A percentile compares a stretch with the other conserved stretches of the same genome.
These are phyloP conservation scores for Capronia americana DNA, from an alignment of 2,329 filamentous ascomycete genomes.

Conservation along the genomic window DNA sequence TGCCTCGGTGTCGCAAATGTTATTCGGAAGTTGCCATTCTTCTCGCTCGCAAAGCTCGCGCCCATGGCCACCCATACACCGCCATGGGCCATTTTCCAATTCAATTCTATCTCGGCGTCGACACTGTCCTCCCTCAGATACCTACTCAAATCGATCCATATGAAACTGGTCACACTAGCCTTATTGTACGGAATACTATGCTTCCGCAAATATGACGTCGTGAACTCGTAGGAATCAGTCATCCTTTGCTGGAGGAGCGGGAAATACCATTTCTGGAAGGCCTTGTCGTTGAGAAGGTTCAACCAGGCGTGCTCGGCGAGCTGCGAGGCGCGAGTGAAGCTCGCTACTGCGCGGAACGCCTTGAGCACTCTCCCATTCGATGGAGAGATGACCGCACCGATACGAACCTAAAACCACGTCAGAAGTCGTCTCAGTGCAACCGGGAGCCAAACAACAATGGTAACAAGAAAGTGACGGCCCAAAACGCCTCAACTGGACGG, in stretches of 20 bases:
- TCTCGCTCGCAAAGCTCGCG: slow-evolving; percentile 30
- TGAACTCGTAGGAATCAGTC: slow-evolving; percentile 33
- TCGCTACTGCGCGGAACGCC: slow-evolving; percentile 48
- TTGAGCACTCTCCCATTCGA: slow-evolving; percentile 49
- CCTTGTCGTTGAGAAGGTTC: slow-evolving; percentile 31
- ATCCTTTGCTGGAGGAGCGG: slow-evolving; percentile 29
- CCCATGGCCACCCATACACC: slow-evolving; percentile 37
- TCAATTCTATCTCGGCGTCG: slow-evolving; percentile 30
- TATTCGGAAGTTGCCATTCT: slow-evolving; percentile 34
- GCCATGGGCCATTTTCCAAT: slow-evolving; percentile 28
- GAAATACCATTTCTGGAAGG: slow-evolving; percentile 32
- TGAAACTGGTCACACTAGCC: slow-evolving; percentile 33
- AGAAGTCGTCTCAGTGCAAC: neutral
- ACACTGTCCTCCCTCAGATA: slow-evolving; percentile 29
- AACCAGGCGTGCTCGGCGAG: slow-evolving; percentile 48
- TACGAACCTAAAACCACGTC: neutral
- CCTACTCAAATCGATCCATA: slow-evolving; percentile 35
- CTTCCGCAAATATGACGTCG: slow-evolving; percentile 23
- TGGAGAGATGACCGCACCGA: slow-evolving; percentile 54
- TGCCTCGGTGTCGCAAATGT: slow-evolving; percentile 35
- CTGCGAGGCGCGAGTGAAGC: slow-evolving; percentile 58
- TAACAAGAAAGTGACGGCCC: neutral
- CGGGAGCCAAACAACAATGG: neutral
- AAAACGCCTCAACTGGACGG: neutral
- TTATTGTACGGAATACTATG: slow-evolving; percentile 30